A percentile compares a stretch with the other conserved stretches of the same genome.
Conservation (phyloP, 345 rosid genomes). For the Barbarea vulgaris region DNA sequence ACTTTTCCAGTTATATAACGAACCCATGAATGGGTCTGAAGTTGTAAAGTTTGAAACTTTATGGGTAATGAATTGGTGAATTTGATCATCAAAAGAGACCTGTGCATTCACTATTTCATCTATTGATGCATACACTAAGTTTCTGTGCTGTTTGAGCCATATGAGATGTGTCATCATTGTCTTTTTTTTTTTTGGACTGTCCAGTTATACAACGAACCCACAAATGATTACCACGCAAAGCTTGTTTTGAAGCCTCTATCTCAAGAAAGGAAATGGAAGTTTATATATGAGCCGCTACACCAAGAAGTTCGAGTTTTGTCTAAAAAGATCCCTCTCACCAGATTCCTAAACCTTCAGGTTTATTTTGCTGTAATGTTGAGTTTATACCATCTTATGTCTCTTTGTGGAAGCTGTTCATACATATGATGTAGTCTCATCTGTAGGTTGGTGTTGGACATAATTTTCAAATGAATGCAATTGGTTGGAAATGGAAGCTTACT, state of each 20-base stretch:
- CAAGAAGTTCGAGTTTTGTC: conserved; percentile 75
- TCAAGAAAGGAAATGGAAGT: conserved; percentile 78
- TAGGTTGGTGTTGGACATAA: conserved; percentile 89
- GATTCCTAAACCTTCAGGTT: conserved; percentile 85
- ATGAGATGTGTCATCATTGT: neutral
- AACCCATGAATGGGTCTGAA: neutral
- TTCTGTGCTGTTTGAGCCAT: neutral
- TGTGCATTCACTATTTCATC: neutral
- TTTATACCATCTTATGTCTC: neutral
- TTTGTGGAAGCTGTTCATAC: neutral
- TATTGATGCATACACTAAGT: neutral
- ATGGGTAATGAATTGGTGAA: neutral
- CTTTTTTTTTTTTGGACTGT: neutral
- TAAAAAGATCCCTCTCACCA: conserved; percentile 82
- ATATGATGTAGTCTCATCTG: neutral
- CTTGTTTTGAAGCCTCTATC: conserved; percentile 82
- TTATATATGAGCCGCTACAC: conserved; percentile 67
- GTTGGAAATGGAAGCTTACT: conserved; percentile 92
- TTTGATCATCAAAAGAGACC: too few species aligned
- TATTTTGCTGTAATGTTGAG: neutral
- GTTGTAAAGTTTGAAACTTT: neutral
- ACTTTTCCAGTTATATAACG: neutral
- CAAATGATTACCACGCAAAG: conserved; percentile 80
- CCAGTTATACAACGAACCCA: conserved; percentile 84
- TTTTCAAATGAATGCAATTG: conserved; percentile 71